Base-by-base conservation (phyloP, 2,329 filamentous ascomycete genomes). In the Pyrenophora seminiperda region DNA sequence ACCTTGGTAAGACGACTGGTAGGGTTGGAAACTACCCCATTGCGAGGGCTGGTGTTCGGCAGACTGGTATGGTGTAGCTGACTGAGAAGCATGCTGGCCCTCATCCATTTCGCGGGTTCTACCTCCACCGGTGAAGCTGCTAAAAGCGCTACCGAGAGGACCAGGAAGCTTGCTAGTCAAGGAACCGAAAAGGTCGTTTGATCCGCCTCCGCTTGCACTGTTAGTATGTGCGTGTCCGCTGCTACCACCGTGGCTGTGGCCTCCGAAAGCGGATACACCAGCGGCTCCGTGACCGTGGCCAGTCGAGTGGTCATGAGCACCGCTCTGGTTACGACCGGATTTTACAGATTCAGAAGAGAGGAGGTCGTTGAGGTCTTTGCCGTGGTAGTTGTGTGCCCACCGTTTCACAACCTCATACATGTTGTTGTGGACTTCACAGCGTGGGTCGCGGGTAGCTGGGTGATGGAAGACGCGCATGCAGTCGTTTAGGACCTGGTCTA, bases 401-500 rank as follows among this genome's bases (percentile, higher is more conserved):
- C 83, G 81, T 63, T 89, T 83, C 2, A 99, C 91, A 0, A 89
- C 90, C 46, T 85, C 81, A 75, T 90, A 97, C 94, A 99, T 99
- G 43, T 86, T 86, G 36, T 84, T 82, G 59, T 97, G 94, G 20
- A 94, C 86, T 69, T 96, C 89, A 49, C 89, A 77, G 47, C 80
- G 79, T 46, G 89, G 85, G 61, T 94, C 83, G 18, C 93, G 87
- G 22, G 91, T 78, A 5, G 89, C 88, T 1, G 94, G 94, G 69
- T 99, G 94, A 71, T 99, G 94, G 77, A 97, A 96, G 9, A 90
- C 86, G 18, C 84, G 83, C 38, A 91, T 77, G 32, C 95, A 84
- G 61, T 97, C 93, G 56, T 90, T 80, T 55, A 92, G 79, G 0
- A 97, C 88, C 72, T 95, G 89, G 30, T 95, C 83, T 3, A 94